These are phyloP conservation scores for Jamesozyma rosinii DNA, from an alignment of 805 yeast species.

Conservation along the genomic window DNA sequence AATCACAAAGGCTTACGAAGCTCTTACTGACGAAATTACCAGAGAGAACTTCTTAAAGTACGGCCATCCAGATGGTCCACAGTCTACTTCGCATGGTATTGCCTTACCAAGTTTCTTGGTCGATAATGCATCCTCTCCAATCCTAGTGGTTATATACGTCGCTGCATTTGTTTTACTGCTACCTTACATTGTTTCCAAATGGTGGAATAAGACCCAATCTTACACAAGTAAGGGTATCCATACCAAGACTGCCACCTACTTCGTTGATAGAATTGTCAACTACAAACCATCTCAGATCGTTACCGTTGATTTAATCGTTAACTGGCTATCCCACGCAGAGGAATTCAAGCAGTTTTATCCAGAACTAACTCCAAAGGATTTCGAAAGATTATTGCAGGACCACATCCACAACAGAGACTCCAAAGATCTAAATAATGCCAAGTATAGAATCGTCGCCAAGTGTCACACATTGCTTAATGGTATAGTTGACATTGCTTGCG, in stretches of 20 bases:
- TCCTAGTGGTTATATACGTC: conserved; percentile 59
- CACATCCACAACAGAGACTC: conserved; percentile 48
- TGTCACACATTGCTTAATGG: conserved; percentile 60
- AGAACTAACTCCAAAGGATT: conserved; percentile 37
- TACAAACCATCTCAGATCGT: conserved; percentile 58
- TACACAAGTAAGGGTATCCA: conserved; percentile 78
- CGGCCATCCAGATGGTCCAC: conserved; percentile 99
- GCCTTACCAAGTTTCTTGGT: conserved; percentile 89
- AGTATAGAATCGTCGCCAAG: conserved; percentile 49
- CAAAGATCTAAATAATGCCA: conserved; percentile 32
- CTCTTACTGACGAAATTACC: conserved; percentile 82
- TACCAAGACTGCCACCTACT: conserved; percentile 70
- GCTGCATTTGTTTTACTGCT: conserved; percentile 64
- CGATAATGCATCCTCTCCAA: conserved; percentile 65
- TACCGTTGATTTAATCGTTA: conserved; percentile 46
- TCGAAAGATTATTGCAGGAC: conserved; percentile 43
- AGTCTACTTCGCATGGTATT: conserved; percentile 80
- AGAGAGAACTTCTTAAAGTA: conserved; percentile 74
- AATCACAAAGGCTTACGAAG: conserved; percentile 86
- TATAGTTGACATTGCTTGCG: conserved; percentile 70
- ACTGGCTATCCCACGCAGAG: conserved; percentile 52
- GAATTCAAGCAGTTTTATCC: conserved; percentile 47
- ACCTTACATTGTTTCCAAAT: conserved; percentile 70
- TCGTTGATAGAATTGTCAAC: conserved; percentile 65
- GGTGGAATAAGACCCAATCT: conserved; percentile 83